Evolutionary conservation across 129 eudicot species (phyloP), one percentile per base, ranked within the genome.

Genomic region (Pittosporum tobira): DNA sequence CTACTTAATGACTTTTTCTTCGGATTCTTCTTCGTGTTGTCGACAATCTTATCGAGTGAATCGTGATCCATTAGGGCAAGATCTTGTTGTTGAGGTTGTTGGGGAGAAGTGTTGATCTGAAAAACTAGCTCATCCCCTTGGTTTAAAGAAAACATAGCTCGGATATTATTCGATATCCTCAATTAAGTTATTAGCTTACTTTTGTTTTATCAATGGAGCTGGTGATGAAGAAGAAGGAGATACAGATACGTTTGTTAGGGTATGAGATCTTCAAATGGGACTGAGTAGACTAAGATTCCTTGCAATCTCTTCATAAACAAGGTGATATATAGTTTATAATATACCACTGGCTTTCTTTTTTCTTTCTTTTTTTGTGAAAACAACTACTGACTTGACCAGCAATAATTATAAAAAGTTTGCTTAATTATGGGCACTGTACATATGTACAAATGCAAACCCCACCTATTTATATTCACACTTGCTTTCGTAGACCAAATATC

Each of bases 241-340:
- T n/a, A n/a, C n/a, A 67, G 69, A 73, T 61, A 61, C 28, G 73
- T 44, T 66, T 61, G 67, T 65, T 73, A 59, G 73, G 68, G 63
- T 60, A 28, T 37, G 69, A 64, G 69, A 73, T 73, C 58, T 61
- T 52, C 29, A 16, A 51, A 55, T 19, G 45, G 51, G 64, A 27
- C 44, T 55, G 0, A 20, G 14, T 10, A 5, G 46, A 18, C 44
- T 15, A 55, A 55, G 61, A 55, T 31, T 31, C 61, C 44, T 43
- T 22, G 6, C 3, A 0, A 21, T 18, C 29, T 40, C 23, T n/a
- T 13, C 51, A 27, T 40, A 45, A 2, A 3, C 28, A 40, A 23
- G 49, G 29, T 24, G 31, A 53, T 53, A 34, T 15, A 53, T 53
- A 53, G 40, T 28, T 26, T 59, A 59, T 40, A 12, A 2, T 59